Base-by-base conservation (phyloP, 129 eudicot genomes). In the Artemisia tridentata region DNA sequence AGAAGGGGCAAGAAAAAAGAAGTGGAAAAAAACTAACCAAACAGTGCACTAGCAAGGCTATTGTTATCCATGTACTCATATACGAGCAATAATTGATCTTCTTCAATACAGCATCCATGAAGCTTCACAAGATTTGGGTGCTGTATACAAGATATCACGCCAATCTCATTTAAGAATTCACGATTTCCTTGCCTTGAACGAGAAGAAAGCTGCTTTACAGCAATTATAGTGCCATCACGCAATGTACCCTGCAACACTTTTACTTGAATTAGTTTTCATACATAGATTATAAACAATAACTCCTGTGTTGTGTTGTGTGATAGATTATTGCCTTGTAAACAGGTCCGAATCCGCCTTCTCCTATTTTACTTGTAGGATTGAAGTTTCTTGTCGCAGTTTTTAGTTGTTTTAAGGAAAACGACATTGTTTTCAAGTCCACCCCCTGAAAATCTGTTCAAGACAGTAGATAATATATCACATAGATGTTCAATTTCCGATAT, bases 41-140 rank as follows among this genome's bases (percentile, higher is more conserved):
- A 82, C 15, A 82, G 77, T 49, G 82, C 82, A 63, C 67, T 80
- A 11, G 86, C 86, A 57, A 82, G 83, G 62, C 74, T 78, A 65
- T 82, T 82, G 71, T 82, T 82, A 63, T 77, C 86, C 86, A 82
- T 23, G 69, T 73, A 82, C 71, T 82, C 86, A 1, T 82, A 82
- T 21, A 82, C 78, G 17, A 82, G 83, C 82, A 82, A 59, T 53
- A 82, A 58, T 45, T 82, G 76, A 63, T 74, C 67, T 52, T 67
- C 85, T 77, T 81, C 85, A 52, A 73, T 77, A 81, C 85, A 81
- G 45, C 82, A 81, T 21, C 83, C 86, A 69, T 78, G 77, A 72
- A 82, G 74, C 69, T 74, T 78, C 21, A 82, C 86, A 31, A 82
- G 86, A 70, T 82, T 68, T 12, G 86, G 86, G 55, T 82, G 86